A percentile compares a stretch with the other conserved stretches of the same genome.
These are phyloP conservation scores for Trichoderma simmonsii DNA, from an alignment of 2,329 filamentous ascomycete species.

Conservation along the genomic window DNA sequence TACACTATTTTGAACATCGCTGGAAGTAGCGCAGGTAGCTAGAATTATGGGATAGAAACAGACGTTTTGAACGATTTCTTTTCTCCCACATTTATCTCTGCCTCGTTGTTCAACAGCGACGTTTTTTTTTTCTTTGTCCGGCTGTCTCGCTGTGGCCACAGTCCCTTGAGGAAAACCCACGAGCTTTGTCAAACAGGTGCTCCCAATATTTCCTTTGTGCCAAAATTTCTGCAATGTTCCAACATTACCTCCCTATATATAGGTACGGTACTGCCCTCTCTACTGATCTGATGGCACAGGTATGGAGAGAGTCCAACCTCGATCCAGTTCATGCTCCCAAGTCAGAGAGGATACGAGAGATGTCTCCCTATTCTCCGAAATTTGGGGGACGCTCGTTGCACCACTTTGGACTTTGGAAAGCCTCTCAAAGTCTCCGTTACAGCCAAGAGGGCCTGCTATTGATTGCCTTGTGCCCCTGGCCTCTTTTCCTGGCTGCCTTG, in stretches of 20 bases:
- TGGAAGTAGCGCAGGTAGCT: not conserved
- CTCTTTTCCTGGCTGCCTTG: not conserved
- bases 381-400: not conserved
- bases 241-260: not conserved
- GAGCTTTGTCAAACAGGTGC: not conserved
- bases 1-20: not conserved
- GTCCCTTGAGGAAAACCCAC: not conserved
- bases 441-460: not conserved
- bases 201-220: not conserved
- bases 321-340: not conserved
- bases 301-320: not conserved
- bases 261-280: not conserved
- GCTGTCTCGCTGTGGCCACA: not conserved
- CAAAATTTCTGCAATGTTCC: not conserved
- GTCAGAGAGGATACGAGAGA: not conserved
- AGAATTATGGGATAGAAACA: not conserved
- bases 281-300: not conserved
- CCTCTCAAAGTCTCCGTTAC: not conserved
- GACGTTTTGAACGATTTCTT: not conserved
- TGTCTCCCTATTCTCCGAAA: rapidly evolving
- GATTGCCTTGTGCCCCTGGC: not conserved
- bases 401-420: not conserved
- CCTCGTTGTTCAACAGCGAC: not conserved
- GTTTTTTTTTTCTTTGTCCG: not conserved
- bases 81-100: not conserved